Conservation (phyloP, 257 asterid genomes). For the Capsicum chinense region DNA sequence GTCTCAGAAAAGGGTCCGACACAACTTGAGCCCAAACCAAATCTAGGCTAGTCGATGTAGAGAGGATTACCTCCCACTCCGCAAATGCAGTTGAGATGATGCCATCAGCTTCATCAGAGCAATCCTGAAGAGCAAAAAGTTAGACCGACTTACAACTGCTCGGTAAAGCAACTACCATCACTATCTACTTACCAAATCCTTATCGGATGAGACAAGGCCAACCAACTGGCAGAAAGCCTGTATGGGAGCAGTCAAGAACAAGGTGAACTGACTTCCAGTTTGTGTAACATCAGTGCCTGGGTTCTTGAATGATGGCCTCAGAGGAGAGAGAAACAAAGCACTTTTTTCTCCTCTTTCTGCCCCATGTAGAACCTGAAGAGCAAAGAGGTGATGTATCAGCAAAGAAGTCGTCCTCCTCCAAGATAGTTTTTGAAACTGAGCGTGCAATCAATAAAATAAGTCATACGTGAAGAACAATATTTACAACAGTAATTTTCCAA, state of each 20-base stretch:
- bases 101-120: conserved; percentile 52
- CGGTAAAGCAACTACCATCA: not conserved
- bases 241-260: conserved; percentile 86
- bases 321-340: conserved; percentile 89
- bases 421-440: not conserved
- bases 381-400: conserved; percentile 39
- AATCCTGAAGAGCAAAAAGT: conserved; percentile 57
- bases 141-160: not conserved
- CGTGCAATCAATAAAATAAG: not conserved
- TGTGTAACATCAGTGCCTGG: conserved; percentile 52
- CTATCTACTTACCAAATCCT: conserved; percentile 58
- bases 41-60: conserved; percentile 75
- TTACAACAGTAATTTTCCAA: not conserved
- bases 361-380: conserved; percentile 82
- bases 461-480: conserved; percentile 1
- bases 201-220: conserved; percentile 54
- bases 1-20: conserved; percentile 81
- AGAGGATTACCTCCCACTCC: conserved; percentile 89
- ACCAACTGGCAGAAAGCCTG: conserved; percentile 91
- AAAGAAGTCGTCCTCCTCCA: not conserved
- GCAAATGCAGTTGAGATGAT: conserved; percentile 77
- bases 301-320: conserved; percentile 73
- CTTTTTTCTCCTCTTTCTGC: conserved; percentile 88
- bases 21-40: conserved; percentile 95
- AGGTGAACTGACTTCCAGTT: conserved; percentile 89